Evolutionary conservation across 1,139 yeast species (phyloP), one percentile per base, ranked within the genome.

Genomic region (Taphrina confusa): DNA sequence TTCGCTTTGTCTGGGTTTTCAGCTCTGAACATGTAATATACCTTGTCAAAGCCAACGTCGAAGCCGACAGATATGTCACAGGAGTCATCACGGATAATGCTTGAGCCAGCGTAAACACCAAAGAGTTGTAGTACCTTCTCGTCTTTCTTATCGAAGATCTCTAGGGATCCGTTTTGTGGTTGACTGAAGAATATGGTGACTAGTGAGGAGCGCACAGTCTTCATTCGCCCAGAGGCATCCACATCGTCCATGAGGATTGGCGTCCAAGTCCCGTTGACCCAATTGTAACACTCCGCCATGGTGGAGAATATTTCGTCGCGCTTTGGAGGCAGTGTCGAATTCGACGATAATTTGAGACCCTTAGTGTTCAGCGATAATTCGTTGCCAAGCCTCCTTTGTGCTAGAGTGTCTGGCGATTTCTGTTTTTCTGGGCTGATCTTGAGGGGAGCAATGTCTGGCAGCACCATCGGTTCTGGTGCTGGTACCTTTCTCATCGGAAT

Each of bases 1-100:
- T 54, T 54, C 20, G 58, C 58, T 45, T 54, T 54, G 27, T 54
- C 58, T 4, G 58, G 58, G 9, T 42, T 54, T 28, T 54, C 58
- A 11, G 51, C 49, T n/a, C 58, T 22, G 44, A 54, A 54, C 58
- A 54, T 54, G 44, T 42, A 36, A 36, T 54, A 54, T 20, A 54
- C 58, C 58, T 54, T 54, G 40, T 54, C 58, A 6, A 27, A 20
- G 3, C 58, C 58, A n/a, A 54, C 45, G 22, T 54, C 58, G 27
- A 54, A 54, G 12, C 58, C 58, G 20, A 44, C 58, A 2, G 58
- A 54, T 31, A 54, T 54, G 40, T 54, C 58, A 22, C 58, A 54
- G 25, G 58, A 20, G 23, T 54, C 58, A 27, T 54, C 58, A n/a
- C 58, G 58, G 18, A 54, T 54, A 27, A 54, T 34, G 27, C 58